These are phyloP conservation scores for Cyberlindnera maclurae DNA, from an alignment of 805 yeast genomes.

Conservation along the genomic window DNA sequence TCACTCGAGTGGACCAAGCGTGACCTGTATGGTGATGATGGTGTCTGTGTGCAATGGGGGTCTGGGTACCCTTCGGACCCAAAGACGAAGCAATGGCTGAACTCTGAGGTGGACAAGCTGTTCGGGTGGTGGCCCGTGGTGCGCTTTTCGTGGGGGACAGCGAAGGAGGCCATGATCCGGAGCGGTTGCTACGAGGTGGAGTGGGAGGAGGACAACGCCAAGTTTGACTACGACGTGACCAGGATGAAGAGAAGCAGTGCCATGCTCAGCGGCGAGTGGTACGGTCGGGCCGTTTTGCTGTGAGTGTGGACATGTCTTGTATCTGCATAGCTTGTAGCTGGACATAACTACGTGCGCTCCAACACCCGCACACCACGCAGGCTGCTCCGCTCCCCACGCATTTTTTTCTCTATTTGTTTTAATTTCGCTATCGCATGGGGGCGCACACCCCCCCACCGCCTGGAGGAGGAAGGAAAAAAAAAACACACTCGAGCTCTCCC, in stretches of 20 bases:
- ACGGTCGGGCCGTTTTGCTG: constrained; percentile 16
- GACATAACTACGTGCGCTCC: neutral
- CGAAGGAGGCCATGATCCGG: constrained; percentile 60
- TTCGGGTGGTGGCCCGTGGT: constrained; percentile 81
- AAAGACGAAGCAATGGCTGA: constrained; percentile 72
- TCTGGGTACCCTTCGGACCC: constrained; percentile 97
- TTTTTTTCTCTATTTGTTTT: neutral
- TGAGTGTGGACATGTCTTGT: neutral
- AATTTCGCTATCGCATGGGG: neutral
- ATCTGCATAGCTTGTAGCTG: neutral
- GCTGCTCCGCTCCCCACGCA: too few species aligned
- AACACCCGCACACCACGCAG: neutral
- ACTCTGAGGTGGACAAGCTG: constrained; percentile 51
- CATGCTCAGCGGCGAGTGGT: constrained; percentile 22
- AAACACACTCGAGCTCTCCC: neutral
- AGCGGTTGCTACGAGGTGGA: constrained; percentile 46
- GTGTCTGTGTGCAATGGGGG: constrained; percentile 42
- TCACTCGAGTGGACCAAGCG: constrained; percentile 34
- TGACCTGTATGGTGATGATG: constrained; percentile 16
- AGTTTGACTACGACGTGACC: constrained; percentile 20
- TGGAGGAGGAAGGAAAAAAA: neutral
- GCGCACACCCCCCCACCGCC: neutral
- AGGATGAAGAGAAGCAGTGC: constrained; percentile 4
- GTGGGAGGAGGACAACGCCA: constrained; percentile 45
- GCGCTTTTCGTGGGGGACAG: constrained; percentile 92